Evolutionary conservation across 1,284 basidiomycete species (phyloP).

Genomic region (Cryptococcus maquisensis): DNA sequence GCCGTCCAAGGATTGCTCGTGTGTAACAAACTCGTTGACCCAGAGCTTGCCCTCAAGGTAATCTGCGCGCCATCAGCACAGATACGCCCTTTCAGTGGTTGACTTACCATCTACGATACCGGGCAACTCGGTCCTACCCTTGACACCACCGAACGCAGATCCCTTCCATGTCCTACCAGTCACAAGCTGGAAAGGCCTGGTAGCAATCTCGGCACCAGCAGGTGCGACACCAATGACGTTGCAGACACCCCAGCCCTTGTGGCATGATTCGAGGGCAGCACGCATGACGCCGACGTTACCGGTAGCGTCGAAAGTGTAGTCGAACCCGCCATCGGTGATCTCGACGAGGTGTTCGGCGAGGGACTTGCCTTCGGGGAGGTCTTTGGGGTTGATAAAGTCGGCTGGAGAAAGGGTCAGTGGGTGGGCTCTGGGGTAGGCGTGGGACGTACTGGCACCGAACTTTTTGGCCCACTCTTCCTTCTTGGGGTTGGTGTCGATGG

Average conservation of each 20-base stretch:
- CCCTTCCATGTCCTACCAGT: conserved; percentile 97
- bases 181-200: conserved; percentile 66
- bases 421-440: background rate
- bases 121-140: conserved; percentile 90
- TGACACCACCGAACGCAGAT: conserved; percentile 94
- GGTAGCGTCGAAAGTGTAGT: conserved; percentile 96
- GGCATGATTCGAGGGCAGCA: conserved; percentile 89
- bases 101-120: conserved; percentile 72
- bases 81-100: background rate
- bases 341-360: conserved; percentile 89
- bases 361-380: conserved; percentile 69
- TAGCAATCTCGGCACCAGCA: conserved; percentile 96
- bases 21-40: conserved; percentile 87
- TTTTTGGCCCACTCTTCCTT: conserved; percentile 87
- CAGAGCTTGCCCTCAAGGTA: conserved; percentile 46
- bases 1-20: conserved; percentile 66
- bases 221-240: conserved; percentile 93
- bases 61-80: conserved; percentile 48
- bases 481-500: conserved; percentile 80
- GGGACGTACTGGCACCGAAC: conserved; percentile 73
- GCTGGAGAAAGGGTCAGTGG: conserved; percentile 33
- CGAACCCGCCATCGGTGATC: conserved; percentile 92
- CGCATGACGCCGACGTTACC: conserved; percentile 97
- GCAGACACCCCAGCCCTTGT: conserved; percentile 98
- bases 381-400: conserved; percentile 84